phyloP scores from a whole-genome alignment of 768 basidiomycete species.

The Calocybe gangraenosa region DNA sequence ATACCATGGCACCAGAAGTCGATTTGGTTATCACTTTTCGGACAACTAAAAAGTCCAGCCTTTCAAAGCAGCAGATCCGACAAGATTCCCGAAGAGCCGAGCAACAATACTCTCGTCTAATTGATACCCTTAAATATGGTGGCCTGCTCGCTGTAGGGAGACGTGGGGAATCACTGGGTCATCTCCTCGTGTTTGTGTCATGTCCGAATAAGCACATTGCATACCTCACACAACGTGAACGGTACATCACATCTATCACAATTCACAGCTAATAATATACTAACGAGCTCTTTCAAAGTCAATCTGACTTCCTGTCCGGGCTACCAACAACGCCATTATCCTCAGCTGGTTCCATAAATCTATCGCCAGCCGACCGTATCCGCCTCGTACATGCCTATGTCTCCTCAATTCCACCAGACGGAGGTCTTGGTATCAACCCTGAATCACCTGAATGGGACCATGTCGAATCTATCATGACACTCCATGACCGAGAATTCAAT shows the following conservation, averaged over 20 bases:
- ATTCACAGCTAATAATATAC: not conserved
- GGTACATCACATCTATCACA: constrained; percentile 40
- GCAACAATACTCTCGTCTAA: constrained; percentile 62
- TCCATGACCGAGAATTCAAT: constrained; percentile 85
- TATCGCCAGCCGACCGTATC: constrained; percentile 74
- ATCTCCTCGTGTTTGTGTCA: constrained; percentile 71
- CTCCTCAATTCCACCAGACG: constrained; percentile 66
- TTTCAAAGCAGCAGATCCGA: constrained; percentile 59
- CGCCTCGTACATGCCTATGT: constrained; percentile 74
- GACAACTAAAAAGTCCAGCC: constrained; percentile 40
- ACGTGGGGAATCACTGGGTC: constrained; percentile 70
- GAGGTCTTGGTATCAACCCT: constrained; percentile 81
- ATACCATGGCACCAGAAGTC: constrained; percentile 44
- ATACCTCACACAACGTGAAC: constrained; percentile 67
- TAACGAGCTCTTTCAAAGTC: constrained; percentile 31
- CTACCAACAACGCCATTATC: constrained; percentile 54
- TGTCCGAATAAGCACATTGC: constrained; percentile 61
- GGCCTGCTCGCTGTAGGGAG: constrained; percentile 72
- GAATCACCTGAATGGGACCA: constrained; percentile 71
- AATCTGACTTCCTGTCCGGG: constrained; percentile 74
- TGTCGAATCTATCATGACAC: constrained; percentile 74
- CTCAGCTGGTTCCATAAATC: constrained; percentile 37
- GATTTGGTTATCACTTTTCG: constrained; percentile 76
- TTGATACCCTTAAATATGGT: constrained; percentile 54
- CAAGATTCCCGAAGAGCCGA: constrained; percentile 63